A percentile compares a stretch with the other conserved stretches of the same genome.
Conservation (phyloP, 345 rosid genomes). For the Dimocarpus longan region DNA sequence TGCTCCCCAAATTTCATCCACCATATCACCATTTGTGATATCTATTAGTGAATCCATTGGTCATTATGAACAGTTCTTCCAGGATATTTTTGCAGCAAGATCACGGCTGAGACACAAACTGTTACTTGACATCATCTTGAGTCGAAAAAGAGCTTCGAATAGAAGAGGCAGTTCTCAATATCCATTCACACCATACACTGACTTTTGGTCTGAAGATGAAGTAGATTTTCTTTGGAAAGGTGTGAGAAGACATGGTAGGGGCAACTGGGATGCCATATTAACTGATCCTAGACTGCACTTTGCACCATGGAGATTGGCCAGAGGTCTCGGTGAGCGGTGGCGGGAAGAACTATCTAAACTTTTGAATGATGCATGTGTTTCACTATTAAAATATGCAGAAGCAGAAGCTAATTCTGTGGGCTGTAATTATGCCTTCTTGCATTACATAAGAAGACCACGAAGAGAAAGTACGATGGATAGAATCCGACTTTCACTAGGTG, state of each 20-base stretch:
- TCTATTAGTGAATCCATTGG: no score
- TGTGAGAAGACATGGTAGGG: conserved; percentile 54
- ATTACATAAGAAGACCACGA: neutral
- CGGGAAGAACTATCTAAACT: no score
- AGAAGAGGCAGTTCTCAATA: conserved; percentile 20
- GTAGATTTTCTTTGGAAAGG: conserved; percentile 56
- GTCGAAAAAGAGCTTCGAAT: conserved; percentile 28
- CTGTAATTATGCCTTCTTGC: conserved; percentile 3
- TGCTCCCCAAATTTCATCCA: neutral
- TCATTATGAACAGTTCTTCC: conserved; percentile 20
- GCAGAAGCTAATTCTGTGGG: no score
- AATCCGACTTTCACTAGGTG: no score
- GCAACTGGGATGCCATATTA: conserved; percentile 27
- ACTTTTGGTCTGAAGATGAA: conserved; percentile 54
- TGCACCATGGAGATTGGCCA: conserved; percentile 34
- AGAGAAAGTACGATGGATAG: no score
- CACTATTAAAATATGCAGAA: no score
- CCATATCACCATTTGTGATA: neutral
- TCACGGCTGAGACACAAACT: no score
- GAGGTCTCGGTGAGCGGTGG: no score
- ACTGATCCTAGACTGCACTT: conserved; percentile 23
- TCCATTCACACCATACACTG: conserved; percentile 19
- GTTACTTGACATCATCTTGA: conserved; percentile 31
- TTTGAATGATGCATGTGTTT: no score
- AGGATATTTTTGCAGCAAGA: conserved; percentile 22